Evolutionary conservation across 2,329 filamentous ascomycete genomes (phyloP), one percentile per base, ranked within the genome.

Genomic region (Penicillium capsulatum): DNA sequence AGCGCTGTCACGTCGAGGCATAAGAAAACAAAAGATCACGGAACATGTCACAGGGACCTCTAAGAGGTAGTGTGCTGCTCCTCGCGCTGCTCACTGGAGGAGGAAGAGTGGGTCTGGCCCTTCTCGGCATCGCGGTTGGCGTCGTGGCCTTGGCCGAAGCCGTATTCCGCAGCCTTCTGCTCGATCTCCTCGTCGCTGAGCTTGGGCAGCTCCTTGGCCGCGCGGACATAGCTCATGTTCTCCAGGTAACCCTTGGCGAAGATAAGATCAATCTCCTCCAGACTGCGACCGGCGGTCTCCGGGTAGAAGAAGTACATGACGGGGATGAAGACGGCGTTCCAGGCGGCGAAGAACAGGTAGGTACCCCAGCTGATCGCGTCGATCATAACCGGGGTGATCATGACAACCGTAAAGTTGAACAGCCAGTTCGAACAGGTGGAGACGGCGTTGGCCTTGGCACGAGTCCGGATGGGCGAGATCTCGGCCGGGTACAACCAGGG

Each of bases 401-500:
- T 77, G 42, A 77, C 67, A 8, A 70, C 64, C 3, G 71, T 71
- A 57, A 76, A 78, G 61, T 76, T 76, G 60, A 74, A 76, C 2
- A 75, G 59, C 74, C 74, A 78, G 61, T 77, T 77, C 20, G 66
- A 67, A 56, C 69, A 71, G 4, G 73, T 77, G 0, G 72, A 74
- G 7, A 76, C 61, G 1, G 74, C 73, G 54, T 76, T 77, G 28
- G 73, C 74, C 63, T 76, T 76, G 28, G 73, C 71, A 34, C 75
- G 68, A 5, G 73, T 77, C 59, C 73, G 73, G 57, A 76, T 69
- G 5, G 75, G 74, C 39, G 73, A 75, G 53, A 75, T 62, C 46
- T 75, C 75, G 33, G 74, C 70, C 0, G 72, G 66, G 44, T 67
- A 66, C 38, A 66, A 31, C 80, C 79, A 84, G 1, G 80, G 80